Percentiles rank a stretch among this genome's conserved stretches.
Evolutionary conservation across 148 eudicot genomes (phyloP).

Genomic region (Silene uniflora): DNA sequence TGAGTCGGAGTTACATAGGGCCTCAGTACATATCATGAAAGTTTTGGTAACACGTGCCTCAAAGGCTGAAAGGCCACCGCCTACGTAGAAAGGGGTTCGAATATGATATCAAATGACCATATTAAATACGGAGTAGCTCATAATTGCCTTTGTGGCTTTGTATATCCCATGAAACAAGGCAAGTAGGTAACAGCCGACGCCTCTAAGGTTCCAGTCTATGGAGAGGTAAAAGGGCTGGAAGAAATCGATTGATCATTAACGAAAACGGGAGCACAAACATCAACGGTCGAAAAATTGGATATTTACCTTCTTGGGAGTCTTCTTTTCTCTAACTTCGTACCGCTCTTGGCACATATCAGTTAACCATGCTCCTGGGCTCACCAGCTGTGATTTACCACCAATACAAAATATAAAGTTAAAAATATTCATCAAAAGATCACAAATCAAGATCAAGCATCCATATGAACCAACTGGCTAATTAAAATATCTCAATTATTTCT

Average conservation of each 20-base stretch:
- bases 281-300: not conserved
- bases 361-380: slow-evolving; percentile 84
- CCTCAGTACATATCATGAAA: too few relatives aligned
- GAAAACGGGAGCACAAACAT: not conserved
- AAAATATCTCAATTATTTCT: not conserved
- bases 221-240: not conserved
- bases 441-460: slow-evolving; percentile 3
- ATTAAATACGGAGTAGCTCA: too few relatives aligned
- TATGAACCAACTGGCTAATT: not conserved
- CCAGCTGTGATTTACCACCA: slow-evolving; percentile 41
- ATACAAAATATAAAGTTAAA: not conserved
- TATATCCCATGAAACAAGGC: not conserved
- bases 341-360: slow-evolving; percentile 73
- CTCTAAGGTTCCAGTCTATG: not conserved
- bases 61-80: too few relatives aligned
- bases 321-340: slow-evolving; percentile 89
- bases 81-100: too few relatives aligned
- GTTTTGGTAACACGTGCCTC: too few relatives aligned
- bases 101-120: too few relatives aligned
- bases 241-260: not conserved
- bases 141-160: too few relatives aligned
- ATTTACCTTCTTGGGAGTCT: slow-evolving; percentile 72
- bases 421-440: not conserved
- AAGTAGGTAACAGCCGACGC: not conserved
- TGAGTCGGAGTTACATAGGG: too few relatives aligned